A percentile compares a stretch with the other conserved stretches of the same genome.
phyloP scores from a whole-genome alignment of 306 rosid species.

The Malus orientalis region DNA sequence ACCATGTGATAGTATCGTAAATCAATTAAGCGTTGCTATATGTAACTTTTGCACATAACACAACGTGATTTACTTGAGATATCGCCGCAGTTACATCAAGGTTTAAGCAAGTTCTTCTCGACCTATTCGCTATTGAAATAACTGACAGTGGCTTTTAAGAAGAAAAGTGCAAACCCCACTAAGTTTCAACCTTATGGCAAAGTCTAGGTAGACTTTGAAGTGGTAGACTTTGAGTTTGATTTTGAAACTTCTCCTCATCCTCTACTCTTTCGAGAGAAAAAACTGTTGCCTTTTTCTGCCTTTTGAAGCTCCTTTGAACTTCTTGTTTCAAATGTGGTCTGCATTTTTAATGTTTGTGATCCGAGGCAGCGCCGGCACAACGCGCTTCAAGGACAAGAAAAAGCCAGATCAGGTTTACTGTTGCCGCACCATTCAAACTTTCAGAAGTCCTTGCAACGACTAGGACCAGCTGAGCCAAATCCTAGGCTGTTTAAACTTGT shows the following conservation, averaged over 20 bases:
- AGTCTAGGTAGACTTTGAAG: conserved; percentile 1
- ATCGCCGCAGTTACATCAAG: too few species aligned
- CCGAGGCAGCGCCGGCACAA: neutral
- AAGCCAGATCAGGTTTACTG: neutral
- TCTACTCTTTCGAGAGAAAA: neutral
- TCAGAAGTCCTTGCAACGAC: neutral
- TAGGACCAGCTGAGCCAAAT: neutral
- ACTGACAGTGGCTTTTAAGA: neutral
- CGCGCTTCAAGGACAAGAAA: neutral
- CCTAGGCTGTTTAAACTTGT: conserved; percentile 10
- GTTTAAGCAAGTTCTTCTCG: too few species aligned
- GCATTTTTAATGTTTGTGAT: neutral
- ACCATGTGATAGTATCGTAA: too few species aligned
- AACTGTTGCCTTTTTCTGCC: conserved; percentile 18
- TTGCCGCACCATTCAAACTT: conserved; percentile 2
- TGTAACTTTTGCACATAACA: too few species aligned
- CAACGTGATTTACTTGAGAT: too few species aligned
- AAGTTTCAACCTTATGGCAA: neutral
- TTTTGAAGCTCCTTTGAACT: neutral
- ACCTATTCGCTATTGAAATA: neutral
- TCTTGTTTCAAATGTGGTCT: neutral
- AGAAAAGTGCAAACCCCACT: conserved; percentile 4
- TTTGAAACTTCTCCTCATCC: neutral
- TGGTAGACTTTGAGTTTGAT: neutral
- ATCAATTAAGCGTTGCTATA: too few species aligned